Evolutionary conservation across 2,329 filamentous ascomycete genomes (phyloP).

Genomic region (Ceratocystiopsis sp.): DNA sequence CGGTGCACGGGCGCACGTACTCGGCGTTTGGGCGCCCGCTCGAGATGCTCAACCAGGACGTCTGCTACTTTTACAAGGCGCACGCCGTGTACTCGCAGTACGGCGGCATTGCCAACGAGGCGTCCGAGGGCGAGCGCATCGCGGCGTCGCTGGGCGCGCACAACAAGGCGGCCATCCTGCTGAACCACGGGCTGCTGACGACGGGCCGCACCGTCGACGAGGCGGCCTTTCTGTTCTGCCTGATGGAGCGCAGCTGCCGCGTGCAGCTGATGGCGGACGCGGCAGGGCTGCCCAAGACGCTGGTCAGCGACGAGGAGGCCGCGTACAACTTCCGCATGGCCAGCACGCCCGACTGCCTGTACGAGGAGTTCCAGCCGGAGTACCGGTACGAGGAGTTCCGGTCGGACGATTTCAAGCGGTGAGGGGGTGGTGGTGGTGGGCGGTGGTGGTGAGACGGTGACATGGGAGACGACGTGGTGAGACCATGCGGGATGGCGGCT

Average conservation of each 20-base stretch:
- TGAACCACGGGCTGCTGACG: conserved; percentile 45
- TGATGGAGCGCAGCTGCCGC: conserved; percentile 50
- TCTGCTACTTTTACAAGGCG: conserved; percentile 36
- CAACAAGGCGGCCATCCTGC: conserved; percentile 34
- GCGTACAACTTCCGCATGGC: conserved; percentile 12
- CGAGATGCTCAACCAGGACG: conserved; percentile 44
- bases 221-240: conserved; percentile 40
- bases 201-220: conserved; percentile 45
- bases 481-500: too few relatives aligned
- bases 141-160: conserved; percentile 25
- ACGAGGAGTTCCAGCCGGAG: conserved; percentile 34
- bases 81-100: conserved; percentile 41
- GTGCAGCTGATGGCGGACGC: conserved; percentile 45
- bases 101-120: conserved; percentile 39
- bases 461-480: too few relatives aligned
- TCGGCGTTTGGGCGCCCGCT: conserved; percentile 33
- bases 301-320: conserved; percentile 21
- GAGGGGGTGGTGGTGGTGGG: too few relatives aligned
- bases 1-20: conserved; percentile 38
- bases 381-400: conserved; percentile 23
- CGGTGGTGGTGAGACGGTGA: too few relatives aligned
- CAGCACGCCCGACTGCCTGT: conserved; percentile 22
- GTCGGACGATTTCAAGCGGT: conserved; percentile 6
- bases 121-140: conserved; percentile 36
- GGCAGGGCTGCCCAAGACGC: conserved; percentile 17